These are phyloP conservation scores for Boletus rubescentipes DNA, from an alignment of 768 basidiomycete genomes.

Conservation along the genomic window DNA sequence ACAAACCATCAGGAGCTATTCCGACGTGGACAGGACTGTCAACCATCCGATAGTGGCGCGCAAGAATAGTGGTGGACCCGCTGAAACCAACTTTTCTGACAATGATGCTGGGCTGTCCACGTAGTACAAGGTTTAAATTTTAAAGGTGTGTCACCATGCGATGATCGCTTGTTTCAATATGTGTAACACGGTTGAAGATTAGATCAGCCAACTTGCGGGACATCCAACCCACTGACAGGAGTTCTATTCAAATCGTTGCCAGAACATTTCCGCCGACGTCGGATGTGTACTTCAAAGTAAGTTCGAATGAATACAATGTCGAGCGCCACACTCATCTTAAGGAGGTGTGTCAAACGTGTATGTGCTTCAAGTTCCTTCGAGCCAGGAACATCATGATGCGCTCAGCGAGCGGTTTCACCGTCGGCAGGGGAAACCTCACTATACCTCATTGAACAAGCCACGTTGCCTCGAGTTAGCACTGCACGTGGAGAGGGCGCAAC, in stretches of 20 bases:
- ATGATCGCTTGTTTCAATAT: slow-evolving; percentile 9
- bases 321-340: background rate
- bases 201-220: slow-evolving; percentile 3
- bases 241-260: slow-evolving; percentile 4
- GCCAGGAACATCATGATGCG: background rate
- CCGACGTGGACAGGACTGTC: background rate
- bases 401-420: background rate
- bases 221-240: background rate
- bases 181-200: slow-evolving; percentile 1
- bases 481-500: slow-evolving; percentile 9
- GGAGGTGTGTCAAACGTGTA: background rate
- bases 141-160: slow-evolving; percentile 2
- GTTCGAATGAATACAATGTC: background rate
- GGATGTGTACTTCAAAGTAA: background rate
- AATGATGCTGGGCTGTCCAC: too few relatives aligned
- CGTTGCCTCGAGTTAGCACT: background rate
- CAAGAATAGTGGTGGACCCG: background rate
- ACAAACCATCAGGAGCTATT: too few relatives aligned
- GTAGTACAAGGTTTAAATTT: slow-evolving; percentile 3
- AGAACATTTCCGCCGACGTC: slow-evolving; percentile 8
- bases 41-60: background rate
- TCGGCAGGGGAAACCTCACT: background rate
- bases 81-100: background rate
- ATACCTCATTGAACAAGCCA: slow-evolving; percentile 3
- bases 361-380: background rate